Evolutionary conservation across 805 yeast genomes (phyloP).

Genomic region (Priceomyces haplophilus): DNA sequence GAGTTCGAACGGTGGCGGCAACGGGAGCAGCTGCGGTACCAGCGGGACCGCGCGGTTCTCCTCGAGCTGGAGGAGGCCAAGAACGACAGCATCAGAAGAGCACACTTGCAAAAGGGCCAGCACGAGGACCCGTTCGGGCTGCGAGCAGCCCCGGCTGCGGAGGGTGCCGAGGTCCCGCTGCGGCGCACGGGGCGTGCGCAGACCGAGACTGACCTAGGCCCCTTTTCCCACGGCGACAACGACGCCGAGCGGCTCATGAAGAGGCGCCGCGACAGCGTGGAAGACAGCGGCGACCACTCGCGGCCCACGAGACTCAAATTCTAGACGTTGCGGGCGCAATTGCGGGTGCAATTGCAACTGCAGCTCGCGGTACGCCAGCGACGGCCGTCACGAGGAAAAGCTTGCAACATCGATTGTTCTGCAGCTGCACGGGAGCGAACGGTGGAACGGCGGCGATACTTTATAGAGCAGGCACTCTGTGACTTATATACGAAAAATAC

Average conservation of each 20-base stretch:
- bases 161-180: not conserved
- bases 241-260: slow-evolving; percentile 15
- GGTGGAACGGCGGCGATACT: no score
- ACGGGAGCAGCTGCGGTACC: slow-evolving; percentile 25
- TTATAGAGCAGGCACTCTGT: no score
- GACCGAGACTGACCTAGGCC: slow-evolving; percentile 7
- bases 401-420: no score
- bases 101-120: not conserved
- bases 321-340: not conserved
- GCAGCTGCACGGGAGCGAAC: no score
- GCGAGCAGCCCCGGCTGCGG: not conserved
- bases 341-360: no score
- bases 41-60: slow-evolving; percentile 20
- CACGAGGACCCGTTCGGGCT: not conserved
- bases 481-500: no score
- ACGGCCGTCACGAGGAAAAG: no score
- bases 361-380: no score
- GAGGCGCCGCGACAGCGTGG: slow-evolving; percentile 14
- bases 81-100: slow-evolving; percentile 23
- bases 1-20: slow-evolving; percentile 30
- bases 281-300: slow-evolving; percentile 22
- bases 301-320: slow-evolving; percentile 23
- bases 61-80: slow-evolving; percentile 22
- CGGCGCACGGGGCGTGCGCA: not conserved
- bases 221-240: slow-evolving; percentile 14